phyloP scores from a whole-genome alignment of 805 yeast genomes.

The Metschnikowia aberdeeniae region DNA sequence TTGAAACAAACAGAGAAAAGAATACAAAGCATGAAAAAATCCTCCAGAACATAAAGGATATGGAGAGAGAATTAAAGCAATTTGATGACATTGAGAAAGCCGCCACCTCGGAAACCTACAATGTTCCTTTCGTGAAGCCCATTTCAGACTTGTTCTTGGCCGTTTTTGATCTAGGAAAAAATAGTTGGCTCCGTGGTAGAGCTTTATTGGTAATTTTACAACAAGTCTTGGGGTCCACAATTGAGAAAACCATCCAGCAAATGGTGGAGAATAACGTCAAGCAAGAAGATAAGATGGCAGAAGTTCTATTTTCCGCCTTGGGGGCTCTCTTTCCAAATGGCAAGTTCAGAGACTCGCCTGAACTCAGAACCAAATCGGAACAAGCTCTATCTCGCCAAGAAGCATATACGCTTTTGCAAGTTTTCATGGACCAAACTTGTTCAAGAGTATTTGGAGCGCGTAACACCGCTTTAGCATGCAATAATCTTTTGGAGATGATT shows the following conservation, averaged over 20 bases:
- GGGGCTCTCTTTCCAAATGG: slow-evolving; percentile 43
- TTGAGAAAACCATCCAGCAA: slow-evolving; percentile 62
- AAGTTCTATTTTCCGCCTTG: slow-evolving; percentile 23
- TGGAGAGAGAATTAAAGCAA: slow-evolving; percentile 52
- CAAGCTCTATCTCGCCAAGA: slow-evolving; percentile 52
- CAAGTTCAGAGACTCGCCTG: slow-evolving; percentile 43
- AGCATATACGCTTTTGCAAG: slow-evolving; percentile 52
- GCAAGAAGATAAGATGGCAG: slow-evolving; percentile 45
- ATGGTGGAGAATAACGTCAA: slow-evolving; percentile 33
- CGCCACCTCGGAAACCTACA: slow-evolving; percentile 10
- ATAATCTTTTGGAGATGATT: slow-evolving; percentile 55
- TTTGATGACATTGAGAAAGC: slow-evolving; percentile 40
- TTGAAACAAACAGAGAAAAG: not conserved
- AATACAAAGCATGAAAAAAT: slow-evolving; percentile 15
- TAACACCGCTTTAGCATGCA: slow-evolving; percentile 61
- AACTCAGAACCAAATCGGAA: slow-evolving; percentile 47
- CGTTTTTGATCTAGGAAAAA: slow-evolving; percentile 60
- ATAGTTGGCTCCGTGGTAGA: slow-evolving; percentile 79
- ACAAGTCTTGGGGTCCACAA: slow-evolving; percentile 82
- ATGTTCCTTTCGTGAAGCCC: slow-evolving; percentile 65
- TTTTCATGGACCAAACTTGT: slow-evolving; percentile 58
- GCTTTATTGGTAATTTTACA: slow-evolving; percentile 79
- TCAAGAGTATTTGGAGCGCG: slow-evolving; percentile 70
- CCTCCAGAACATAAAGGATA: slow-evolving; percentile 37
- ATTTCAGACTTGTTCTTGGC: slow-evolving; percentile 72